Percentiles rank a stretch among this genome's conserved stretches.
phyloP scores from a whole-genome alignment of 1,284 basidiomycete species.

The Trichosporon asahii region DNA sequence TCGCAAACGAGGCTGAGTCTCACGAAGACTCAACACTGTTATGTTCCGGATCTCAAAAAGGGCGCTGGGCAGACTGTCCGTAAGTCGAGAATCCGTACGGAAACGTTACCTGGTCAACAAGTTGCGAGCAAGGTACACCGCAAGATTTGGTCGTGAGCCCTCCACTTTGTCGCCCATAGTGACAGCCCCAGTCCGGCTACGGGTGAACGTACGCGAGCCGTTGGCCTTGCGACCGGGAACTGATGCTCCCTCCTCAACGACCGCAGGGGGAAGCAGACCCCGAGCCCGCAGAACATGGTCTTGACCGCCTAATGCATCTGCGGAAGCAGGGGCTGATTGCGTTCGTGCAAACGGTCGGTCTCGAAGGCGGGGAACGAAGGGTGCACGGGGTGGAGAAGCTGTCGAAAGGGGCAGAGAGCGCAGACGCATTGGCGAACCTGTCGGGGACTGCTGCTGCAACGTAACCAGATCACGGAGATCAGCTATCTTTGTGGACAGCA shows the following conservation, averaged over 20 bases:
- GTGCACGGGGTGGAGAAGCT: background rate
- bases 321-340: slow-evolving; percentile 37
- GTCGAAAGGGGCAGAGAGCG: background rate
- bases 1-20: slow-evolving; percentile 8
- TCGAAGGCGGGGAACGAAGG: slow-evolving; percentile 11
- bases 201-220: background rate
- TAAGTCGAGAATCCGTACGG: background rate
- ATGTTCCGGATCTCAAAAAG: slow-evolving; percentile 48
- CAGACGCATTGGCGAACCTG: slow-evolving; percentile 11
- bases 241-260: background rate
- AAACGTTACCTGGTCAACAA: background rate
- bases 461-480: slow-evolving; percentile 47
- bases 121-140: background rate
- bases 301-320: slow-evolving; percentile 23
- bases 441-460: slow-evolving; percentile 17
- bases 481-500: slow-evolving; percentile 40
- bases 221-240: background rate
- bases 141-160: background rate
- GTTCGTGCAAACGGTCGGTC: slow-evolving; percentile 34
- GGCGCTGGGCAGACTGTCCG: slow-evolving; percentile 44
- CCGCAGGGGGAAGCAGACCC: background rate
- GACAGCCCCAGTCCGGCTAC: slow-evolving; percentile 35
- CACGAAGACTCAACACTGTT: slow-evolving; percentile 42
- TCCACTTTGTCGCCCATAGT: slow-evolving; percentile 9
- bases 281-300: no score